Conservation (phyloP, 805 yeast genomes). For the Hanseniaspora pseudoguilliermondii region DNA sequence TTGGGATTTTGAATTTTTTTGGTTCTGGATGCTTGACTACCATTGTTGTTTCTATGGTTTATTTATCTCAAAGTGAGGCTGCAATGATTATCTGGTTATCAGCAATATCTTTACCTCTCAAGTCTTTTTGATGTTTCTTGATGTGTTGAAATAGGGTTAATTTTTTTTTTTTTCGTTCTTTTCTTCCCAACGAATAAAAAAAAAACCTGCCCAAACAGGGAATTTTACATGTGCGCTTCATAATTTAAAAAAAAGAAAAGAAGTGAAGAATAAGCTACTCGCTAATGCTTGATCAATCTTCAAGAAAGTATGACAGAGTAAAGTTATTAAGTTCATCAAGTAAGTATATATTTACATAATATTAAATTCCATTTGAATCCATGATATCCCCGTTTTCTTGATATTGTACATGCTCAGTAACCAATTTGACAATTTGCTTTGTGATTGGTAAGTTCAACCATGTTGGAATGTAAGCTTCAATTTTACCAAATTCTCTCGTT, state of each 20-base stretch:
- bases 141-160: neutral
- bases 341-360: neutral
- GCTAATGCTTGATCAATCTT: neutral
- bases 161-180: neutral
- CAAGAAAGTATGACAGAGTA: neutral
- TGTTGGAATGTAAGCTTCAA: conserved; percentile 88
- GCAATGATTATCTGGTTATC: too few species aligned
- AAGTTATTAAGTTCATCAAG: neutral
- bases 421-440: conserved; percentile 77
- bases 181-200: neutral
- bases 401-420: conserved; percentile 66
- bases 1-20: conserved; percentile 76
- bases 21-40: conserved; percentile 35
- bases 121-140: too few species aligned
- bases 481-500: conserved; percentile 64
- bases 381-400: conserved; percentile 32
- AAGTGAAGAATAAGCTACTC: neutral
- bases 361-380: neutral
- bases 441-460: conserved; percentile 83
- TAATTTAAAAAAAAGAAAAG: conserved; percentile 14
- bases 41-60: conserved; percentile 15
- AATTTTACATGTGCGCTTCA: conserved; percentile 3
- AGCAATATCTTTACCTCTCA: too few species aligned
- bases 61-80: neutral
- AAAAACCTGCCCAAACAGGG: neutral